Conservation (phyloP, 768 basidiomycete genomes). For the Collybiopsis confluens region DNA sequence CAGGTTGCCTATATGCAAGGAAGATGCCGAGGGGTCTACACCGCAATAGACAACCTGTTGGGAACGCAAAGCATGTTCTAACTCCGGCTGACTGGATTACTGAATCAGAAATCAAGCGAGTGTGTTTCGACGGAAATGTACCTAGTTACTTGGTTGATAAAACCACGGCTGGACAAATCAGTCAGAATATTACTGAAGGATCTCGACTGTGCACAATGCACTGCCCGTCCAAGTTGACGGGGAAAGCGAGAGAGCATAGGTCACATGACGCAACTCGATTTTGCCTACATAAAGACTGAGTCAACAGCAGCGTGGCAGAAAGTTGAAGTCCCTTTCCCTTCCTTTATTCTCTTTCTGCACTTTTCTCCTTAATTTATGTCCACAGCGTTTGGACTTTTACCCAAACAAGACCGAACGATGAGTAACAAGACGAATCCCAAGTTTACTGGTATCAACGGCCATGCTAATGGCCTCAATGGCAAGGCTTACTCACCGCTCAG, state of each 20-base stretch:
- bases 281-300: background rate
- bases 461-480: constrained; percentile 37
- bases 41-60: constrained; percentile 75
- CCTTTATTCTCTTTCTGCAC: constrained; percentile 6
- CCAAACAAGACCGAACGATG: constrained; percentile 56
- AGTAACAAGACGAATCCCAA: constrained; percentile 39
- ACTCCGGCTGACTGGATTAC: constrained; percentile 34
- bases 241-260: constrained; percentile 4
- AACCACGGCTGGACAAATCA: constrained; percentile 41
- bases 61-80: constrained; percentile 31
- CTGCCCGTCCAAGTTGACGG: constrained; percentile 3
- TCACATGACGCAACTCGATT: background rate
- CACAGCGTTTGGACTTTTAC: constrained; percentile 26
- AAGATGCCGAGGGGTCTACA: constrained; percentile 86
- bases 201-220: background rate
- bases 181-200: constrained; percentile 25
- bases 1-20: constrained; percentile 92
- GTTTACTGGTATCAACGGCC: constrained; percentile 39
- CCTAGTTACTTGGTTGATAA: constrained; percentile 46
- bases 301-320: background rate
- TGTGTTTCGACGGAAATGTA: constrained; percentile 11
- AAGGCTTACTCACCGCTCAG: constrained; percentile 47
- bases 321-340: background rate
- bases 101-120: background rate
- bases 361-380: constrained; percentile 3